Evolutionary conservation across 1,284 basidiomycete genomes (phyloP).

Genomic region (Bondarzewia mesenterica): DNA sequence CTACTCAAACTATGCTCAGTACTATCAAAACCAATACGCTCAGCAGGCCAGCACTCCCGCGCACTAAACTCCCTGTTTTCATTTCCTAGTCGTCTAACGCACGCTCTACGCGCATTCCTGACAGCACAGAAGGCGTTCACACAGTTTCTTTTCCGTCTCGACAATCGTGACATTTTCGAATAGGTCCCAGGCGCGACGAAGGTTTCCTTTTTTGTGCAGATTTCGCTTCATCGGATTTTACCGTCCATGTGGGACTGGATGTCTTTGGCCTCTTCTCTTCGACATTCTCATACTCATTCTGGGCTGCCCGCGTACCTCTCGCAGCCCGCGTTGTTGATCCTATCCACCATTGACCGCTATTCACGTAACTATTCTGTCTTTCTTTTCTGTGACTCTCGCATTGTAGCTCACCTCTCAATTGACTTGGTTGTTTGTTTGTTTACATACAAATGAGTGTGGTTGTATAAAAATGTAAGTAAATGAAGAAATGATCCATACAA

Average conservation of each 20-base stretch:
- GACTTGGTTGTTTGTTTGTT: slow-evolving; percentile 11
- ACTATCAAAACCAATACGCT: slow-evolving; percentile 76
- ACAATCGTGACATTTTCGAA: neutral
- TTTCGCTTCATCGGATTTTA: too few relatives aligned
- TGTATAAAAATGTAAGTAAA: too few relatives aligned
- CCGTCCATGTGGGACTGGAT: too few relatives aligned
- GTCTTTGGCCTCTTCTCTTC: too few relatives aligned
- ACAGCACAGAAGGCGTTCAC: slow-evolving; percentile 4
- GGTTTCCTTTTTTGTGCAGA: neutral
- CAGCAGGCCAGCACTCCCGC: slow-evolving; percentile 54
- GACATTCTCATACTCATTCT: slow-evolving; percentile 10
- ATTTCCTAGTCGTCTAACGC: slow-evolving; percentile 1
- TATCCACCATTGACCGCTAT: slow-evolving; percentile 10
- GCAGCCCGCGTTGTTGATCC: slow-evolving; percentile 4
- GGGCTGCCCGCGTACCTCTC: slow-evolving; percentile 6
- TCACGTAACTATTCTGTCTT: neutral
- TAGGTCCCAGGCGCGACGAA: neutral
- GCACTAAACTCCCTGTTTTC: slow-evolving; percentile 22
- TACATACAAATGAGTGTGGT: neutral
- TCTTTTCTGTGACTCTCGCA: slow-evolving; percentile 6
- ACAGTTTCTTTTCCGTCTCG: too few relatives aligned
- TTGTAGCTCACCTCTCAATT: slow-evolving; percentile 12
- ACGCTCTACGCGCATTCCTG: slow-evolving; percentile 13
- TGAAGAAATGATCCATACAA: too few relatives aligned
- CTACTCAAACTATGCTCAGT: slow-evolving; percentile 75